These are phyloP conservation scores for Cutaneotrichosporon dermatis DNA, from an alignment of 1,284 basidiomycete species.

Conservation along the genomic window DNA sequence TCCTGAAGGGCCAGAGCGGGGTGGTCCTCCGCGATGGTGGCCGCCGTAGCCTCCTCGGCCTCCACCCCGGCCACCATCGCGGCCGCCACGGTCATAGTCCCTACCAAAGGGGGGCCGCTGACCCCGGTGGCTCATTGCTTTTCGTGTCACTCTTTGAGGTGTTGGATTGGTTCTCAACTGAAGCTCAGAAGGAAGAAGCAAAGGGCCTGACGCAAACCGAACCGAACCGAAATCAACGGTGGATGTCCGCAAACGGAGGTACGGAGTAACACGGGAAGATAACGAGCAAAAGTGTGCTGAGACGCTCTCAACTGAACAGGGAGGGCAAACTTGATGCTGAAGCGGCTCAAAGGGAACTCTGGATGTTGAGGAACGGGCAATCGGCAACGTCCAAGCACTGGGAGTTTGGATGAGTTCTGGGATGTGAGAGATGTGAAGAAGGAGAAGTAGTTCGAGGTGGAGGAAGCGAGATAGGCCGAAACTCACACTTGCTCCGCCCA, in stretches of 20 bases:
- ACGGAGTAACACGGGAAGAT: background rate
- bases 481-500: too few species aligned
- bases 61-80: background rate
- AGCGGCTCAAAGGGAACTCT: too few species aligned
- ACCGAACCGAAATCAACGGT: too few species aligned
- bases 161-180: background rate
- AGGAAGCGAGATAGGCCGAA: background rate
- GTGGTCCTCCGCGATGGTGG: slow-evolving; percentile 1
- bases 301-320: background rate
- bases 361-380: too few species aligned
- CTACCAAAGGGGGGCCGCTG: background rate
- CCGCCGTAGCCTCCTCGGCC: background rate
- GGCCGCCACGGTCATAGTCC: background rate
- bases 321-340: background rate
- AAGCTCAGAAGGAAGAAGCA: slow-evolving; percentile 1
- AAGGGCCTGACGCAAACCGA: background rate
- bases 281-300: background rate
- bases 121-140: background rate
- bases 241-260: too few species aligned
- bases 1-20: too few species aligned
- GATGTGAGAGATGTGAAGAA: background rate
- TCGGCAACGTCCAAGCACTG: too few species aligned
- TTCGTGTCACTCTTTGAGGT: background rate
- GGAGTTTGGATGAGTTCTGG: background rate
- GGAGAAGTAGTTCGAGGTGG: background rate